Base-by-base conservation (phyloP, 257 asterid species). In the Solanum microdontum region DNA sequence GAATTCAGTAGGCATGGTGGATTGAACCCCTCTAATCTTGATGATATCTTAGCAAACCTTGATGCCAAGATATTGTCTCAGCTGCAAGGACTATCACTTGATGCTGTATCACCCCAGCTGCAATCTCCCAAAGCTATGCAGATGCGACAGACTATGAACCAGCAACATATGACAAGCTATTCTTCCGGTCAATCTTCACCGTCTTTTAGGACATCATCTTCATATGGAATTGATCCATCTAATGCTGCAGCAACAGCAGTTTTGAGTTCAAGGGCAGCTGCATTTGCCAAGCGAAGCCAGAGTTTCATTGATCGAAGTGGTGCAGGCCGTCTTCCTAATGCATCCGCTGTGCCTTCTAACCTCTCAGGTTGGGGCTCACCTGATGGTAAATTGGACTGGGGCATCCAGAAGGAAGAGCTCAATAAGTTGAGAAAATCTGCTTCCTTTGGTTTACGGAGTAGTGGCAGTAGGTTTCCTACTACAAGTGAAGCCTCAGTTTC, bases 371-470 rank as follows among this genome's bases (percentile, higher is more conserved):
- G 93, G 93, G 82, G 93, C 40, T 91, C 93, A 21, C 93, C 93
- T 77, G 89, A 86, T 86, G 93, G 93, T n/a, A 91, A 89, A 83
- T 60, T 90, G 82, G 90, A 90, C 33, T 91, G 93, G 93, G 93
- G 93, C 28, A 87, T 90, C 55, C 92, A 90, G 87, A 87, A 89
- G 60, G 92, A 91, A 23, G 93, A 91, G 45, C 89, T 91, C 45
- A 87, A 48, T 90, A 91, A 91, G 88, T 72, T 91, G 64, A 88
- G 93, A 84, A 91, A 90, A 87, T 91, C 93, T 55, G 91, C 93
- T 86, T 91, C 93, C 6, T 91, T 91, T 76, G 92, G 91, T 48
- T 69, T 87, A 68, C 66, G 93, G 84, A 88, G 60, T n/a, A 86
- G 87, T 45, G 86, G 90, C 28, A 87, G 72, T 82, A 87, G 85